Conservation (phyloP, 768 basidiomycete genomes). For the Tricholoma sp. region DNA sequence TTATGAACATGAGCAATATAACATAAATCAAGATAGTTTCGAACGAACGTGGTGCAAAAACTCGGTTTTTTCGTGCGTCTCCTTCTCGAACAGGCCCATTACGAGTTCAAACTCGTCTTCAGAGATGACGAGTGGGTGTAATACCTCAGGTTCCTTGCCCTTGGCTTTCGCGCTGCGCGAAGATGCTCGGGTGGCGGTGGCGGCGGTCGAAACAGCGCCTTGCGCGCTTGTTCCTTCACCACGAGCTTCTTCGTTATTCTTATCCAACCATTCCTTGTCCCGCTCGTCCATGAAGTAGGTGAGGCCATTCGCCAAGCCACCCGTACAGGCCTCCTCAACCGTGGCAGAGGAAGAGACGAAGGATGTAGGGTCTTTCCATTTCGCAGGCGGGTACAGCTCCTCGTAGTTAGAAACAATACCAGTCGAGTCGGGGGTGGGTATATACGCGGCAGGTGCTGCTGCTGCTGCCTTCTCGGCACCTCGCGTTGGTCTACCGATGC, state of each 20-base stretch:
- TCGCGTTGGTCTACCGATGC: constrained; percentile 24
- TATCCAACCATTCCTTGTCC: constrained; percentile 91
- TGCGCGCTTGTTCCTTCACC: constrained; percentile 83
- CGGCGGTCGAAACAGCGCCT: constrained; percentile 52
- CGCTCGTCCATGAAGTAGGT: constrained; percentile 95
- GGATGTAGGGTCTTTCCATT: constrained; percentile 73
- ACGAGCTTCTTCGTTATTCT: constrained; percentile 81
- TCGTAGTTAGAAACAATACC: constrained; percentile 76
- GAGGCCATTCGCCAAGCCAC: constrained; percentile 66
- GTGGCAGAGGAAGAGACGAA: constrained; percentile 83
- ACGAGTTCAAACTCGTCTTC: constrained; percentile 95
- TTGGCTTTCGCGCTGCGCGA: constrained; percentile 72
- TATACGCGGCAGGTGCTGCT: constrained; percentile 57
- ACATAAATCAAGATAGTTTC: constrained; percentile 25
- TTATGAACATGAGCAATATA: constrained; percentile 2
- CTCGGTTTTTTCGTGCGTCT: constrained; percentile 85
- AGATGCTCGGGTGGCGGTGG: constrained; percentile 52
- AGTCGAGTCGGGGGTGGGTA: constrained; percentile 90
- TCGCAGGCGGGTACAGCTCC: constrained; percentile 60
- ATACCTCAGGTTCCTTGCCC: constrained; percentile 75
- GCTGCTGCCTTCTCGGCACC: constrained; percentile 28
- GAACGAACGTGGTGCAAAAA: constrained; percentile 74
- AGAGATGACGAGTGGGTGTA: constrained; percentile 59
- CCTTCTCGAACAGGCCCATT: constrained; percentile 91
- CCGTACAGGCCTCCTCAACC: constrained; percentile 67